Evolutionary conservation across 352 stramenopile species (phyloP).

Genomic region (Pythium aquatile): DNA sequence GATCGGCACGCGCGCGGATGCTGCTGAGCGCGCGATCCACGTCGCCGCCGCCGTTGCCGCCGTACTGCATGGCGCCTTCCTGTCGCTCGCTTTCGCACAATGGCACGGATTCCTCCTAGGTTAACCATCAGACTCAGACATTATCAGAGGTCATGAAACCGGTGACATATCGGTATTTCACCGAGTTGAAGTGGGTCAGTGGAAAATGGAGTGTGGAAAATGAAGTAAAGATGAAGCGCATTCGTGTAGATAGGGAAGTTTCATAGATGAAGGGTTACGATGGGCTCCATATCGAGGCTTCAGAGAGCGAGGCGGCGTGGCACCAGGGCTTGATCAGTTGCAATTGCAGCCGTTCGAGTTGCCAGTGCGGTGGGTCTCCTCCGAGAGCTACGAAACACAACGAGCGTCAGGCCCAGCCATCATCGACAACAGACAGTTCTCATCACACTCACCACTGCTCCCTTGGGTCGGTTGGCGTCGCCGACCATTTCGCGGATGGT

Average conservation of each 20-base stretch:
- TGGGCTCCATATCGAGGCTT: not conserved
- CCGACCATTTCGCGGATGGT: conserved; percentile 88
- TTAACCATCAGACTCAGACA: conserved; percentile 16
- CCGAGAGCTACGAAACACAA: conserved; percentile 22
- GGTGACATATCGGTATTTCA: conserved; percentile 14
- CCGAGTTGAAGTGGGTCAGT: conserved; percentile 4
- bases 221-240: not conserved
- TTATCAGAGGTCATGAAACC: conserved; percentile 2
- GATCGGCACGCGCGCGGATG: conserved; percentile 77
- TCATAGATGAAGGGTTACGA: conserved; percentile 10
- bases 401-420: not conserved
- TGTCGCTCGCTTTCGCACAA: not conserved
- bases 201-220: not conserved
- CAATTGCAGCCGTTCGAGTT: conserved; percentile 31
- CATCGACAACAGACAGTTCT: not conserved
- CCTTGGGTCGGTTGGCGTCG: conserved; percentile 61
- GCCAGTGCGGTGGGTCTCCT: conserved; percentile 26
- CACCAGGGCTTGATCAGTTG: conserved; percentile 24
- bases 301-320: not conserved
- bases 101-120: not conserved
- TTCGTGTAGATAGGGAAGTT: conserved; percentile 3
- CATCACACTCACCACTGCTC: conserved; percentile 47
- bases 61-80: conserved; percentile 17
- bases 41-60: conserved; percentile 41
- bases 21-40: conserved; percentile 77